Evolutionary conservation across 305 asterid genomes (phyloP), one percentile per base, ranked within the genome.

Genomic region (Striga hermonthica): DNA sequence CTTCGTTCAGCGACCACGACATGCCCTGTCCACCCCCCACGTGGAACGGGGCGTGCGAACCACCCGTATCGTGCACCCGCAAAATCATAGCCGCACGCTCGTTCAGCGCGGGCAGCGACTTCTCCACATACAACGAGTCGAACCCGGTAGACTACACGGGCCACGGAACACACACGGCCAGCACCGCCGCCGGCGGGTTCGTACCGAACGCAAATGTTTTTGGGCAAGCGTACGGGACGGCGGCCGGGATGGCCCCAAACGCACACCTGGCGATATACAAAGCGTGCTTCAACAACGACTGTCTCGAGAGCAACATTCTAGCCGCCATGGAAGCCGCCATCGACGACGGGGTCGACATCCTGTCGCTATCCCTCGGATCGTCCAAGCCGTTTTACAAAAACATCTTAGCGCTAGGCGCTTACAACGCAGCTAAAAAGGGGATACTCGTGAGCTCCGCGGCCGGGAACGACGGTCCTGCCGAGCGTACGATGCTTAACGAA

Each of bases 61-160:
- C 70, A 9, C 59, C 52, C 40, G 68, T 65, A 8, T 10, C 35
- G 3, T 74, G 78, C 36, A 74, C 68, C 55, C 64, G 69, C 64
- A 74, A 74, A 58, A 60, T 74, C 22, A 68, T 74, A 4, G 78
- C 74, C 28, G 79, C 79, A 2, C 66, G 75, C 5, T 47, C 14
- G 9, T 57, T 57, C 6, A 60, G 10, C 49, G 28, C 13, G 8
- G 49, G 4, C 0, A 10, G 35, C 11, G 16, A 15, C 10, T 34
- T 52, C 9, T 22, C 59, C 4, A 2, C 1, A 45, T 73, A 31
- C 2, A 35, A 13, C 7, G 68, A 60, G 1, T 35, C 60, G 4
- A 22, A 22, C 31, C 65, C 65, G 3, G 0, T 41, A 0, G 72
- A 74, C 16, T 3, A 12, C 34, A n/a, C 16, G 6, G 79, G 79